Percentiles rank a stretch among this genome's conserved stretches.
Evolutionary conservation across 164 flowering plant genomes (phyloP).

Genomic region (Hamamelis virginiana): DNA sequence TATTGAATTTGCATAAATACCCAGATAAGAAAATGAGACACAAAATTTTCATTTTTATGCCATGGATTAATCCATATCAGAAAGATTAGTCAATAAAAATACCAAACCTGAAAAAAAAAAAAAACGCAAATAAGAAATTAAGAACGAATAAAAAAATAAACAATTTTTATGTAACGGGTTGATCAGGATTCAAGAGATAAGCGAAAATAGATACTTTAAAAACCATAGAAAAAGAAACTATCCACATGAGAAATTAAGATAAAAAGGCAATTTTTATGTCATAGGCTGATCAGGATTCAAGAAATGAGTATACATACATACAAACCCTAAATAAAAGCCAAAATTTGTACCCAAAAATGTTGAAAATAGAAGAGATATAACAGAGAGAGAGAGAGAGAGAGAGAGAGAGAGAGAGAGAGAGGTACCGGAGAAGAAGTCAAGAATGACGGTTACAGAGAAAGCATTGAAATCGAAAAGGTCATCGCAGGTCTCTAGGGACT

Average conservation of each 20-base stretch:
- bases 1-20: background rate
- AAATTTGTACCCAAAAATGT: background rate
- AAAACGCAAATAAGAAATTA: background rate
- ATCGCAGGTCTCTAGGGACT: background rate
- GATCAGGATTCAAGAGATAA: background rate
- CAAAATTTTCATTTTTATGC: background rate
- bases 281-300: too few relatives aligned
- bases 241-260: background rate
- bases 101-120: background rate
- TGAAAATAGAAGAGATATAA: background rate
- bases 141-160: too few relatives aligned
- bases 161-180: background rate
- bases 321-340: background rate
- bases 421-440: constrained; percentile 24
- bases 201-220: too few relatives aligned
- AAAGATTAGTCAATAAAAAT: too few relatives aligned
- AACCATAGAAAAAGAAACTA: background rate
- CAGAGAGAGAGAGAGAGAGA: background rate
- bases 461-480: background rate
- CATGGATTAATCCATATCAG: too few relatives aligned
- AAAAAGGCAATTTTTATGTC: background rate
- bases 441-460: constrained; percentile 4
- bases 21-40: background rate
- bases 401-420: constrained; percentile 6
- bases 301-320: too few relatives aligned